phyloP scores from a whole-genome alignment of 306 rosid species.

The Quercus wislizeni region DNA sequence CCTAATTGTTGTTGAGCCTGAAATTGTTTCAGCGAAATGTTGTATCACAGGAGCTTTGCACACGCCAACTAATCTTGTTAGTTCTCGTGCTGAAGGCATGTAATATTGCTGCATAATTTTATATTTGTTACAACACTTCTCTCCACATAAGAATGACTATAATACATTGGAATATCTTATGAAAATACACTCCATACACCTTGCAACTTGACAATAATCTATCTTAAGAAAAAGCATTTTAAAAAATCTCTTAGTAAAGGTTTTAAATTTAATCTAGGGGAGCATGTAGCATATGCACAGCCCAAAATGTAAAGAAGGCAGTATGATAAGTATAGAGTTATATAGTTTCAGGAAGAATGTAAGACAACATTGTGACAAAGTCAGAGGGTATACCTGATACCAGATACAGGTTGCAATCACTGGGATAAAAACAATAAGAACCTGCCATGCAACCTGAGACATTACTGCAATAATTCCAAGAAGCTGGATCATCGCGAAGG shows the following conservation, averaged over 20 bases:
- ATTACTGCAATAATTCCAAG: slow-evolving; percentile 47
- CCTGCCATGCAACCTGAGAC: slow-evolving; percentile 58
- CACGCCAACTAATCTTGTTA: slow-evolving; percentile 74
- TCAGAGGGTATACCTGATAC: slow-evolving; percentile 40
- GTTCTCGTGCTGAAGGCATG: slow-evolving; percentile 75
- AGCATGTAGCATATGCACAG: neutral
- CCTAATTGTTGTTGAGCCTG: slow-evolving; percentile 78
- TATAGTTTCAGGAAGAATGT: neutral
- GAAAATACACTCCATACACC: too few species aligned
- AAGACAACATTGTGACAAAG: neutral
- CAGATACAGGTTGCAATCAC: slow-evolving; percentile 41
- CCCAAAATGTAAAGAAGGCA: neutral
- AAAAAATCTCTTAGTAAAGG: neutral
- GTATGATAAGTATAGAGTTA: neutral
- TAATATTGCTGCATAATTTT: slow-evolving; percentile 64
- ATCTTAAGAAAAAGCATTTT: too few species aligned
- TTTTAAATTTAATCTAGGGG: neutral
- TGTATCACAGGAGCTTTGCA: slow-evolving; percentile 92
- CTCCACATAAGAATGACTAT: too few species aligned
- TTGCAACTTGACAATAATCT: too few species aligned
- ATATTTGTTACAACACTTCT: slow-evolving; percentile 3
- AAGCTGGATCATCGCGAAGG: slow-evolving; percentile 36
- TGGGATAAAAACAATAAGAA: slow-evolving; percentile 48
- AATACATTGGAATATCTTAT: neutral
- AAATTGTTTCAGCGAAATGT: slow-evolving; percentile 81